Evolutionary conservation across 2,329 filamentous ascomycete genomes (phyloP).

Genomic region (Aspergillus aculeatinus): DNA sequence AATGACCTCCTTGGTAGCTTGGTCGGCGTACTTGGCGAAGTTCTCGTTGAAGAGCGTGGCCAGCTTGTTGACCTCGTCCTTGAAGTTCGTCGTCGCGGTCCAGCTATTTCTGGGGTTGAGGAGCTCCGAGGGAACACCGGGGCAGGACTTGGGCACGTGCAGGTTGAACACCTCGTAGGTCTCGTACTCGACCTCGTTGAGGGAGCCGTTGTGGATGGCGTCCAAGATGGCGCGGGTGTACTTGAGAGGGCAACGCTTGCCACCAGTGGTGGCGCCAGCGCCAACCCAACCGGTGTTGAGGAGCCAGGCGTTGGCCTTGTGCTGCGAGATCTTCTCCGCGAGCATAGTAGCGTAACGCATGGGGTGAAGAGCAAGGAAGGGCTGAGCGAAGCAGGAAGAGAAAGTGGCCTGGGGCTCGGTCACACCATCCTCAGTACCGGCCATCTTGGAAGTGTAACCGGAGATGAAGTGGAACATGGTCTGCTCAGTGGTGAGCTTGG

Average conservation of each 20-base stretch:
- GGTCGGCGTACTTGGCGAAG: slow-evolving; percentile 90
- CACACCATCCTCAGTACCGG: slow-evolving; percentile 94
- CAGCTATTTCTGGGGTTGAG: slow-evolving; percentile 93
- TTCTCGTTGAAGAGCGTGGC: slow-evolving; percentile 90
- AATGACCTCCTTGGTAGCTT: slow-evolving; percentile 78
- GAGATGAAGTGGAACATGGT: slow-evolving; percentile 99
- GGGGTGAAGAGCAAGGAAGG: slow-evolving; percentile 96
- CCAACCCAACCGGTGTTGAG: slow-evolving; percentile 98
- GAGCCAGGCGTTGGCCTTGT: slow-evolving; percentile 96
- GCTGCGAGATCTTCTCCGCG: slow-evolving; percentile 92
- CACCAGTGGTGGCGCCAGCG: slow-evolving; percentile 83
- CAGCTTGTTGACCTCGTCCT: slow-evolving; percentile 84
- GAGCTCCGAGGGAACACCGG: slow-evolving; percentile 83
- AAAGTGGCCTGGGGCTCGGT: slow-evolving; percentile 98
- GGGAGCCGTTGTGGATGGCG: slow-evolving; percentile 94
- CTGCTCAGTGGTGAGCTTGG: slow-evolving; percentile 89
- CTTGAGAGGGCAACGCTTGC: slow-evolving; percentile 96
- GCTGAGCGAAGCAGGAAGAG: slow-evolving; percentile 98
- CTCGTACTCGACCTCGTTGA: slow-evolving; percentile 91
- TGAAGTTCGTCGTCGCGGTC: slow-evolving; percentile 81
- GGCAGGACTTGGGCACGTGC: slow-evolving; percentile 87
- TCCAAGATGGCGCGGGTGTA: slow-evolving; percentile 98
- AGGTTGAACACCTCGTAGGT: slow-evolving; percentile 97
- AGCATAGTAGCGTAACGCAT: slow-evolving; percentile 99
- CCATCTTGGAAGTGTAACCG: slow-evolving; percentile 99